phyloP scores from a whole-genome alignment of 2,329 filamentous ascomycete genomes.

The Calonectria crousiana region DNA sequence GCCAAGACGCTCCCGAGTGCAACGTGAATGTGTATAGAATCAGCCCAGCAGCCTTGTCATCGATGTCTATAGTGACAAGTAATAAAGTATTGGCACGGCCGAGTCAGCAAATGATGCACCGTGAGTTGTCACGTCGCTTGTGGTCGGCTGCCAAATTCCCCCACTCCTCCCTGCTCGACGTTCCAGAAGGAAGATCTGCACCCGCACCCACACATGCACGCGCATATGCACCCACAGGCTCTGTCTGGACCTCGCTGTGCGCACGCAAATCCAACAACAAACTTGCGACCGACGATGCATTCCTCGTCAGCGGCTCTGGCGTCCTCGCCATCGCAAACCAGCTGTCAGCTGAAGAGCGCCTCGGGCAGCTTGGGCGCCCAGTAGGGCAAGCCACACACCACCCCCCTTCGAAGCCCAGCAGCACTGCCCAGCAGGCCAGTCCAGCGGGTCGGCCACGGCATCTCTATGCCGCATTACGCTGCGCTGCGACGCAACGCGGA shows the following conservation, averaged over 20 bases:
- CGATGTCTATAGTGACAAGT: background rate
- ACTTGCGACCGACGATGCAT: background rate
- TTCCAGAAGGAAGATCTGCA: slow-evolving; percentile 11
- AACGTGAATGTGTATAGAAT: background rate
- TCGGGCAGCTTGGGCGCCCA: slow-evolving; percentile 1
- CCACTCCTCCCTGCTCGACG: background rate
- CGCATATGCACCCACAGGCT: background rate
- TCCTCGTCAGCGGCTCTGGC: background rate
- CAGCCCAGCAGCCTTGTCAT: background rate
- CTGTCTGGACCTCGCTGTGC: background rate
- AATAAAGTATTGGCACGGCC: background rate
- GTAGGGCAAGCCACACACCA: slow-evolving; percentile 13
- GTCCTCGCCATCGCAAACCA: background rate
- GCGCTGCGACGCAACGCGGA: slow-evolving; percentile 1
- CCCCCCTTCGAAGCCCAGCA: background rate
- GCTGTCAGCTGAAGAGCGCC: slow-evolving; percentile 12
- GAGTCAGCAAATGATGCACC: background rate
- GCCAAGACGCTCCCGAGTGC: background rate
- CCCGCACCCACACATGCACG: background rate
- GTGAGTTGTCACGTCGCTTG: slow-evolving; percentile 18
- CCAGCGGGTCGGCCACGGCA: slow-evolving; percentile 2
- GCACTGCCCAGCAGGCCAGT: background rate
- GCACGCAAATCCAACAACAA: background rate
- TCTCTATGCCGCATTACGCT: background rate
- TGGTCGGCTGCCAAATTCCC: background rate